Base-by-base conservation (phyloP, 1,139 yeast genomes). In the Chernovozyma aurita region DNA sequence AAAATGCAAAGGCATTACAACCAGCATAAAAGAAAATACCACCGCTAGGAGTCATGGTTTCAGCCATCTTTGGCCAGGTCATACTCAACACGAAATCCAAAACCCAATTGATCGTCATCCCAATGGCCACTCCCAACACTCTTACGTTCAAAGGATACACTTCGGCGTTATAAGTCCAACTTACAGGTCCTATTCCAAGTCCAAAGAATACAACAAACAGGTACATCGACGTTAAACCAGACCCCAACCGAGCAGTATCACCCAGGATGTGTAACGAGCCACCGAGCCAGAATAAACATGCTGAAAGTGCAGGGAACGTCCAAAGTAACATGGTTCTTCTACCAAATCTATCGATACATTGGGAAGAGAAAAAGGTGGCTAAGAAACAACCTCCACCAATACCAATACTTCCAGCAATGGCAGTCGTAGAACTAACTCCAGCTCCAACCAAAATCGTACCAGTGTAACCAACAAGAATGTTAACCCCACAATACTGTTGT, bases 361-460 rank as follows among this genome's bases (percentile, higher is more conserved):
- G 40, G 2, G 34, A 30, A n/a, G 42, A 36, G 5, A 38, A 28
- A 18, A 38, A 35, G 11, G 41, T 38, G 14, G 36, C 41, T 5
- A 35, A 28, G 24, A 39, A 34, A 30, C 38, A 30, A 2, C 40
- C 37, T 11, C 38, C 42, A 18, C 49, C 49, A 31, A 45, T 36
- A 3, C 49, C 49, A 24, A 37, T 32, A 33, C 42, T 37, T 4
- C 49, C 49, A 6, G 45, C 38, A 14, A 45, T 33, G 3, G 49
- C 46, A 18, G 31, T 33, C 8, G 33, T 30, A 28, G 40, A 31
- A 14, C 36, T 15, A 28, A 43, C 36, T 4, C 49, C 49, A 24
- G 48, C 42, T 20, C 29, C 36, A 15, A 38, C 46, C 31, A 43
- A 42, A 9, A 50, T 38, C 39, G 52, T 38, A 43, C 45, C 26